phyloP scores from a whole-genome alignment of 805 yeast species.

The Pichia cabralensis region DNA sequence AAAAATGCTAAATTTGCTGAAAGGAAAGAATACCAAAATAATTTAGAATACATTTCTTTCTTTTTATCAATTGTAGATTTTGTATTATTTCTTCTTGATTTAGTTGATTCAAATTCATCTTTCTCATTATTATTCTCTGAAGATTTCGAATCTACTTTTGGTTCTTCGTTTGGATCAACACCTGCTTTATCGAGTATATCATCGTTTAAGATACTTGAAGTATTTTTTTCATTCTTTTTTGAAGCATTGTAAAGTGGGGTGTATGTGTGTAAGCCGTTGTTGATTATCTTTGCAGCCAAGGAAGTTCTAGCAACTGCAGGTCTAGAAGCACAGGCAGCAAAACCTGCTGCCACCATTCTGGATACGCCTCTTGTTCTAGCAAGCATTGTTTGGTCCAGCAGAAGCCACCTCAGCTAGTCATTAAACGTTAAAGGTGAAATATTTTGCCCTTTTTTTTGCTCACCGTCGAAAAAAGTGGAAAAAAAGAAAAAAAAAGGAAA shows the following conservation, averaged over 20 bases:
- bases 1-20: slow-evolving; percentile 44
- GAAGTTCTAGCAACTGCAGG: background rate
- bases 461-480: too few species aligned
- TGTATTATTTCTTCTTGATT: slow-evolving; percentile 43
- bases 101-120: slow-evolving; percentile 26
- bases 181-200: slow-evolving; percentile 81
- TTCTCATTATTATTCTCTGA: slow-evolving; percentile 6
- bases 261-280: background rate
- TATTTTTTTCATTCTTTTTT: slow-evolving; percentile 16
- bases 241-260: slow-evolving; percentile 11
- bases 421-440: too few species aligned
- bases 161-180: slow-evolving; percentile 40
- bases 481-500: too few species aligned
- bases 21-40: slow-evolving; percentile 53
- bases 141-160: slow-evolving; percentile 3
- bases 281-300: background rate
- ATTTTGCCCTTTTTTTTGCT: too few species aligned
- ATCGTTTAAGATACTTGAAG: slow-evolving; percentile 54
- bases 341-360: too few species aligned
- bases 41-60: slow-evolving; percentile 73
- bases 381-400: too few species aligned
- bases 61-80: slow-evolving; percentile 65
- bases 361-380: too few species aligned
- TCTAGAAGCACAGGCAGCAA: background rate
- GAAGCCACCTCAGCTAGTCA: too few species aligned